Evolutionary conservation across 371 early-diverging fungal genomes (phyloP).

Genomic region (Mucor velutinosus): DNA sequence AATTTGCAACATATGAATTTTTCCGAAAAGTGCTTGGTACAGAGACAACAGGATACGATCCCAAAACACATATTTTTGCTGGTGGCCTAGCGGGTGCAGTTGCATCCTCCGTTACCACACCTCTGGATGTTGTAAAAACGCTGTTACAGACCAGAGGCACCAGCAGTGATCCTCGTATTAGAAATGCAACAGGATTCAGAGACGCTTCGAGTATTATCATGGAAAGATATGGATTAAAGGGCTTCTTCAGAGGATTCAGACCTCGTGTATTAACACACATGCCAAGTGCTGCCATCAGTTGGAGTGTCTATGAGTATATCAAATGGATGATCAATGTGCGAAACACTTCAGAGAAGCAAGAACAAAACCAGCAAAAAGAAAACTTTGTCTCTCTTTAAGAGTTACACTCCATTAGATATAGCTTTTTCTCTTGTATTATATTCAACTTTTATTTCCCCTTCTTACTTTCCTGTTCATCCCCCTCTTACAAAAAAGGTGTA

Average conservation of each 20-base stretch:
- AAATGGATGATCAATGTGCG: constrained; percentile 65
- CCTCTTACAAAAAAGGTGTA: background rate
- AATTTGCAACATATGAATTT: constrained; percentile 91
- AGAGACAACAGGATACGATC: constrained; percentile 70
- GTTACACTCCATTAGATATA: background rate
- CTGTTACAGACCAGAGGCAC: constrained; percentile 89
- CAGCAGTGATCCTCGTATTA: constrained; percentile 67
- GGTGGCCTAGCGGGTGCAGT: constrained; percentile 92
- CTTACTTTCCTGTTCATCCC: background rate
- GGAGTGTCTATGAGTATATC: constrained; percentile 91
- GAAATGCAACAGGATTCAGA: constrained; percentile 68
- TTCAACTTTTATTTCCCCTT: background rate
- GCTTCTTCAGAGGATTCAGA: constrained; percentile 82
- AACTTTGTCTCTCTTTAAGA: constrained; percentile 9
- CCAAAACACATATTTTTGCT: constrained; percentile 80
- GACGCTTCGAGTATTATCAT: constrained; percentile 79
- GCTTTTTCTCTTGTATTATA: constrained; percentile 4
- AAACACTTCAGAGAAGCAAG: constrained; percentile 9
- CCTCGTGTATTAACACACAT: constrained; percentile 87
- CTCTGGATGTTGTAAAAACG: constrained; percentile 94
- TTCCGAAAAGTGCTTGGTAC: constrained; percentile 76
- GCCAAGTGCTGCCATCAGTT: constrained; percentile 94
- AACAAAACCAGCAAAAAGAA: constrained; percentile 5
- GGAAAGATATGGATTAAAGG: constrained; percentile 70
- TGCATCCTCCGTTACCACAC: constrained; percentile 91